These are phyloP conservation scores for Hura crepitans DNA, from an alignment of 441 rosid species.

Conservation along the genomic window DNA sequence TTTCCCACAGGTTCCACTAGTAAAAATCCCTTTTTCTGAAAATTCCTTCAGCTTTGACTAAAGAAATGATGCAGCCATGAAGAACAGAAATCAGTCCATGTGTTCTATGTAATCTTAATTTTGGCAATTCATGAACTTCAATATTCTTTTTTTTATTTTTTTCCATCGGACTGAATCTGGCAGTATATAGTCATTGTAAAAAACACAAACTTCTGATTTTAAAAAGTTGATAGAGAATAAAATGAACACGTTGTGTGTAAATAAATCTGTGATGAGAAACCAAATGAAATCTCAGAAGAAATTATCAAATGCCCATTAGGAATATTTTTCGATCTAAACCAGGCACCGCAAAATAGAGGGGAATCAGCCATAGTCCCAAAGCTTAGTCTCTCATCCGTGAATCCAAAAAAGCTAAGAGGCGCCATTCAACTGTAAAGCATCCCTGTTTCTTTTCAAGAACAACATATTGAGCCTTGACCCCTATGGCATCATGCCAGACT, in stretches of 20 bases:
- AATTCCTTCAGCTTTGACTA: background rate
- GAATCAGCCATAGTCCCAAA: slow-evolving; percentile 46
- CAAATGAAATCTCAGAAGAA: slow-evolving; percentile 72
- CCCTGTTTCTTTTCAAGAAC: slow-evolving; percentile 32
- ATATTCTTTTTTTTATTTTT: too few relatives aligned
- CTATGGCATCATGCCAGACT: slow-evolving; percentile 52
- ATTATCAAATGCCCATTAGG: slow-evolving; percentile 59
- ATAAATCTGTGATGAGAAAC: slow-evolving; percentile 42
- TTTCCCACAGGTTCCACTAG: slow-evolving; percentile 44
- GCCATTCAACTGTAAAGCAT: slow-evolving; percentile 44
- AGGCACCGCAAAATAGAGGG: slow-evolving; percentile 35
- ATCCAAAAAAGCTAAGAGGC: slow-evolving; percentile 43
- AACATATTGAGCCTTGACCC: slow-evolving; percentile 60
- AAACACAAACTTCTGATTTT: background rate
- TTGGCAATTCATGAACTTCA: background rate
- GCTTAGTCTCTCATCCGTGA: slow-evolving; percentile 55
- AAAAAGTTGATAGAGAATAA: slow-evolving; percentile 40
- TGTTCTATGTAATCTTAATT: background rate
- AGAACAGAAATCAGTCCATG: background rate
- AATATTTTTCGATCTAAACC: slow-evolving; percentile 62
- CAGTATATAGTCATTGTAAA: background rate
- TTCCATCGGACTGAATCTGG: too few relatives aligned
- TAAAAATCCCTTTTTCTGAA: slow-evolving; percentile 26
- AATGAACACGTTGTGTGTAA: slow-evolving; percentile 29
- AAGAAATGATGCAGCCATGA: background rate